A percentile compares a stretch with the other conserved stretches of the same genome.
Evolutionary conservation across 257 asterid species (phyloP).

Genomic region (Salvia miltiorrhiza): DNA sequence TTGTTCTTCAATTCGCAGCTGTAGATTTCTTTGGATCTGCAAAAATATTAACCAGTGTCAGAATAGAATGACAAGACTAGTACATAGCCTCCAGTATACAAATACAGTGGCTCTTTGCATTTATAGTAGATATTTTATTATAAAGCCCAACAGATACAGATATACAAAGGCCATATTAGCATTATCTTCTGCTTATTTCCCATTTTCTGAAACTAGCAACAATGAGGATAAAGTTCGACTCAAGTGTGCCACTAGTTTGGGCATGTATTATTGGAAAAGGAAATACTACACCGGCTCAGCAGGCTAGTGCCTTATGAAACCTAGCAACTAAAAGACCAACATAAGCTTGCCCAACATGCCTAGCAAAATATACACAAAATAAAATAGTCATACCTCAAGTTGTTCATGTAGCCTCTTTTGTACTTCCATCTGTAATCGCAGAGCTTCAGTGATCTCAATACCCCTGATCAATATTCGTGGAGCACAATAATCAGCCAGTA

Average conservation of each 20-base stretch:
- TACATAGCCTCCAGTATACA: not conserved
- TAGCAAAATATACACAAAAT: constrained; percentile 1
- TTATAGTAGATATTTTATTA: not conserved
- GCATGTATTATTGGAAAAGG: not conserved
- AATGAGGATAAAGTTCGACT: not conserved
- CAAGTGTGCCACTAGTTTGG: not conserved
- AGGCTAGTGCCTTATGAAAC: not conserved
- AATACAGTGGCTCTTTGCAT: not conserved
- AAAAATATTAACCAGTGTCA: constrained; percentile 9
- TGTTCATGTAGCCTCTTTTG: constrained; percentile 98
- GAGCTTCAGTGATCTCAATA: constrained; percentile 89
- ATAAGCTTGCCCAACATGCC: not conserved
- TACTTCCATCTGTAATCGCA: constrained; percentile 91
- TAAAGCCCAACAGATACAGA: not conserved
- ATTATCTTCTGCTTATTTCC: not conserved
- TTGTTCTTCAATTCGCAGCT: constrained; percentile 93
- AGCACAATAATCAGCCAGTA: constrained; percentile 16
- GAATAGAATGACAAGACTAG: not conserved
- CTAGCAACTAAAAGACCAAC: not conserved
- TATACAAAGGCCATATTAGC: not conserved
- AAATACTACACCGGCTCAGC: not conserved
- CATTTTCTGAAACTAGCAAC: not conserved
- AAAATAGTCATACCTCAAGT: constrained; percentile 66
- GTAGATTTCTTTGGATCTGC: constrained; percentile 93
- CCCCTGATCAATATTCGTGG: constrained; percentile 50